Evolutionary conservation across 1,139 yeast genomes (phyloP).

Genomic region (Trichomonascaceae sp.): DNA sequence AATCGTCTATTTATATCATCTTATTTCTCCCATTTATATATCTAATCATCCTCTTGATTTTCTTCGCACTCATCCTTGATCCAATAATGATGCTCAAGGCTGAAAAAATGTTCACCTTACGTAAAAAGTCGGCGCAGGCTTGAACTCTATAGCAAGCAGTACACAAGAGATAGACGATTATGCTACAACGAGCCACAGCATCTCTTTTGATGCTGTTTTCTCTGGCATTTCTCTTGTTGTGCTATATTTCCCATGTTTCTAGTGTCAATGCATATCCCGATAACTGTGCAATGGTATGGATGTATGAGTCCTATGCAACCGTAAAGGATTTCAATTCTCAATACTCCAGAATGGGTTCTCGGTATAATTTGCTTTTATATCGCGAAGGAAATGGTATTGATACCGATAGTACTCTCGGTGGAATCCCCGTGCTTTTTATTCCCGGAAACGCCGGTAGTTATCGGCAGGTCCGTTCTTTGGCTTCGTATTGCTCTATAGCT

Average conservation of each 20-base stretch:
- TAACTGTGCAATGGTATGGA: slow-evolving; percentile 10
- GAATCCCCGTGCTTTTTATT: slow-evolving; percentile 83
- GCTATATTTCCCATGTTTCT: neutral
- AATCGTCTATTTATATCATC: too few relatives aligned
- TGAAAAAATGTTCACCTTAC: neutral
- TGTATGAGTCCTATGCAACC: slow-evolving; percentile 19
- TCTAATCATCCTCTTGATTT: neutral
- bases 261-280: slow-evolving; percentile 5
- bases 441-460: slow-evolving; percentile 98
- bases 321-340: slow-evolving; percentile 48
- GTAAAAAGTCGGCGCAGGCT: neutral
- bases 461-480: slow-evolving; percentile 86
- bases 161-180: neutral
- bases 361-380: slow-evolving; percentile 75
- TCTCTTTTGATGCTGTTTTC: neutral
- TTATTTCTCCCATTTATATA: too few relatives aligned
- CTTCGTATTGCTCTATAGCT: slow-evolving; percentile 57
- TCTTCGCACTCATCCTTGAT: neutral
- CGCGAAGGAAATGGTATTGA: slow-evolving; percentile 52
- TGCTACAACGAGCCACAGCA: neutral
- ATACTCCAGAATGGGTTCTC: slow-evolving; percentile 68
- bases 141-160: neutral
- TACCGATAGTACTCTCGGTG: slow-evolving; percentile 43
- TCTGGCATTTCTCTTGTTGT: neutral
- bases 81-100: neutral